Base-by-base conservation (phyloP, 805 yeast genomes). In the Myxozyma mucilagina region DNA sequence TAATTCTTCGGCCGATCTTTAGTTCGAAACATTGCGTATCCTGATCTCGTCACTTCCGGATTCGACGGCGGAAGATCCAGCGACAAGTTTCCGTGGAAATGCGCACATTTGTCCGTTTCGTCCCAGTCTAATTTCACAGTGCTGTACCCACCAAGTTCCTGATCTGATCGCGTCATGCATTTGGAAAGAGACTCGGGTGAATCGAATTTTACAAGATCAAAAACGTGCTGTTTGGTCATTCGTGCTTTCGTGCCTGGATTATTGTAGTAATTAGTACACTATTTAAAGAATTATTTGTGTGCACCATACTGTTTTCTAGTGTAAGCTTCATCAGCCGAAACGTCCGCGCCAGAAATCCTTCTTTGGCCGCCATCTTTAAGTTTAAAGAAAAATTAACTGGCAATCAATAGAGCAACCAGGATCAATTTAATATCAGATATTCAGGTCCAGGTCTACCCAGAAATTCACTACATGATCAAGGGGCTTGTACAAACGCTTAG, bases 1-100 rank as follows among this genome's bases (percentile, higher is more conserved):
- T 74, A 62, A 79, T 74, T 76, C 59, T 75, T 77, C 59, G 78
- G 80, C 68, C 84, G 82, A 69, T 88, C 89, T 66, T 78, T 81
- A 0, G 96, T 89, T 64, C 96, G 80, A 74, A 87, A 89, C 96
- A 90, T 89, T 41, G 96, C 89, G 76, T 85, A 85, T 0, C 89
- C 89, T 18, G 87, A 81, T 62, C 84, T 78, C 16, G 82, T 79
- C 24, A 88, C 82, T 53, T 85, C 85, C 0, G 90, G 89, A 53
- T 84, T 78, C 63, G 82, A 81, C 56, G 81, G 79, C 13, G 89
- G 94, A 39, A 87, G 80, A 65, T 87, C 89, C 61, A 86, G 80
- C 66, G 82, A 84, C 60, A 85, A 71, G 52, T 84, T 84, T 5
- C 96, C 96, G 71, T 83, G 84, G 75, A 89, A 87, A 61, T 82